Evolutionary conservation across 371 early-diverging fungal species (phyloP).

Genomic region (Rhizopus stolonifer): DNA sequence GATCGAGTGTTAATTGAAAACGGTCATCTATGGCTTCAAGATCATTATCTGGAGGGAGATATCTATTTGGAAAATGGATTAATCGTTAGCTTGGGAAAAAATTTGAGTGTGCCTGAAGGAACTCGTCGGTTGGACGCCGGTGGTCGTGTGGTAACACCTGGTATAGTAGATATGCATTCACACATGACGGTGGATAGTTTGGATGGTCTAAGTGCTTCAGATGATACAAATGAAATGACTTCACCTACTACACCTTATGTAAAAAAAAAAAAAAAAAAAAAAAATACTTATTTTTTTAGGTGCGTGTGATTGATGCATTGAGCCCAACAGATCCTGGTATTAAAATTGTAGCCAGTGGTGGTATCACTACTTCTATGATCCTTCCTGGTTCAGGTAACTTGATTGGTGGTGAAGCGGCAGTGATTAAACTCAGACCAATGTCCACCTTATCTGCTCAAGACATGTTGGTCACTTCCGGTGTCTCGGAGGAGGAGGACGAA

Average conservation of each 20-base stretch:
- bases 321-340: slow-evolving; percentile 70
- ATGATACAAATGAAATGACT: slow-evolving; percentile 76
- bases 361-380: slow-evolving; percentile 75
- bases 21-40: slow-evolving; percentile 52
- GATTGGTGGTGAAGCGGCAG: slow-evolving; percentile 82
- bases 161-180: slow-evolving; percentile 84
- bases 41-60: slow-evolving; percentile 52
- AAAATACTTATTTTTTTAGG: slow-evolving; percentile 24
- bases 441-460: slow-evolving; percentile 62
- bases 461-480: slow-evolving; percentile 64
- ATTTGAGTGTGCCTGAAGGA: slow-evolving; percentile 33
- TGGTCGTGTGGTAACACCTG: slow-evolving; percentile 75
- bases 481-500: slow-evolving; percentile 42
- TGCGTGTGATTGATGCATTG: slow-evolving; percentile 62
- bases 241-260: slow-evolving; percentile 64
- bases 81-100: slow-evolving; percentile 50
- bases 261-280: slow-evolving; percentile 13
- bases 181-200: slow-evolving; percentile 64
- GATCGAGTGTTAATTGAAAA: slow-evolving; percentile 50
- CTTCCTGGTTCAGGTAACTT: slow-evolving; percentile 79
- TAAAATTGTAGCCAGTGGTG: slow-evolving; percentile 72
- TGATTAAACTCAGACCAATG: slow-evolving; percentile 63
- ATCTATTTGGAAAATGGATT: slow-evolving; percentile 58
- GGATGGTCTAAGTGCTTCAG: slow-evolving; percentile 51
- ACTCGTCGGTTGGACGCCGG: slow-evolving; percentile 60